phyloP scores from a whole-genome alignment of 2,329 filamentous ascomycete genomes.

The Orbilia javanica region DNA sequence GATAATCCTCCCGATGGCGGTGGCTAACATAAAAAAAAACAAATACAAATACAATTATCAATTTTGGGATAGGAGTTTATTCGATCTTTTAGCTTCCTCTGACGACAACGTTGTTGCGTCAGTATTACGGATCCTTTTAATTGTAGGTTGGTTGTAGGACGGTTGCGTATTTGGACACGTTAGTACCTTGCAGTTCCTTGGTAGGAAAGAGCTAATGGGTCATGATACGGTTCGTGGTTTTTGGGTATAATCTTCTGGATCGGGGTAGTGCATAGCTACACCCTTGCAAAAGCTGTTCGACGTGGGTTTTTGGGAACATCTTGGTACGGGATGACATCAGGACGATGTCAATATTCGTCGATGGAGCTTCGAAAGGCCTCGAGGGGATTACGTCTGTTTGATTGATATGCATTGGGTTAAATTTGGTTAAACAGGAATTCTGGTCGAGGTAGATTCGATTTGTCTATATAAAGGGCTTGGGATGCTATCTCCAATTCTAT shows the following conservation, averaged over 20 bases:
- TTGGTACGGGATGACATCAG: conserved; percentile 51
- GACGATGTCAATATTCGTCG: conserved; percentile 34
- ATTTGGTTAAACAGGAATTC: background rate
- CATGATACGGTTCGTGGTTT: too few species aligned
- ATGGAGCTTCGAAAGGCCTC: background rate
- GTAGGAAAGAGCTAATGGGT: background rate
- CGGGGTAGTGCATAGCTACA: too few species aligned
- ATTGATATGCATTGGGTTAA: background rate
- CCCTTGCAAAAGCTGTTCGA: too few species aligned
- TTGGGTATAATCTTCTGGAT: too few species aligned
- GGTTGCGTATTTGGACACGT: too few species aligned
- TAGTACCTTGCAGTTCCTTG: background rate
- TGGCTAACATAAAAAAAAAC: conserved; percentile 1
- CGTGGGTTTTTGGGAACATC: conserved; percentile 20
- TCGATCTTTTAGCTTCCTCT: conserved; percentile 9
- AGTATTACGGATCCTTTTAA: conserved; percentile 33
- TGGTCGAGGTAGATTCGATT: background rate
- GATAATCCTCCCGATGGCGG: conserved; percentile 19
- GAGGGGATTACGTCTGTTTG: conserved; percentile 44
- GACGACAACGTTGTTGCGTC: conserved; percentile 45
- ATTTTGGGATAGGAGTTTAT: background rate
- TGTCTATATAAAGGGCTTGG: conserved; percentile 48
- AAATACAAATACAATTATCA: too few species aligned
- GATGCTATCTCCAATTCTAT: background rate
- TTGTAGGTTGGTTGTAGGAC: background rate